Conservation (phyloP, 2,329 filamentous ascomycete species). For the Epicoccum sorghinum region DNA sequence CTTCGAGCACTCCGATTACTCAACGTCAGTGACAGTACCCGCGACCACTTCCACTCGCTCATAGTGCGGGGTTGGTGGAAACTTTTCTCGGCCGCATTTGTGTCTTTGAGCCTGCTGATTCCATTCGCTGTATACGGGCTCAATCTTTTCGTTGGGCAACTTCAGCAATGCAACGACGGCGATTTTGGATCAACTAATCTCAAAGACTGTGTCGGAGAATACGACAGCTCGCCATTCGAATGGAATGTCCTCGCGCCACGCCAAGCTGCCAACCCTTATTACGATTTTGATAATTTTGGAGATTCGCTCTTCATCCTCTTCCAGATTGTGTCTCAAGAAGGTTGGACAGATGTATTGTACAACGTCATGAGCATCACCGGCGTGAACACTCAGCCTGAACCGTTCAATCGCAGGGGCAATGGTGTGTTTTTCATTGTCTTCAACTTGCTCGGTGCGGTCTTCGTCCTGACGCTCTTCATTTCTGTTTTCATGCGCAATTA, state of each 20-base stretch:
- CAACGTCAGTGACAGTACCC: conserved; percentile 94
- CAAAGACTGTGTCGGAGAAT: conserved; percentile 84
- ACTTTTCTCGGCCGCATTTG: conserved; percentile 87
- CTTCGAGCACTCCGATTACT: conserved; percentile 87
- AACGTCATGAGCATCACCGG: conserved; percentile 82
- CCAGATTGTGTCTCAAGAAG: conserved; percentile 98
- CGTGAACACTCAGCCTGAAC: conserved; percentile 71
- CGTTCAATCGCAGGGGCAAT: conserved; percentile 77
- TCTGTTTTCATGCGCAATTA: conserved; percentile 99
- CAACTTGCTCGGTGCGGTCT: conserved; percentile 94
- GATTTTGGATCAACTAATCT: conserved; percentile 63
- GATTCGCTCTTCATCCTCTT: conserved; percentile 94
- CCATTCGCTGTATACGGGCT: conserved; percentile 96
- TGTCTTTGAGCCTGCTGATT: conserved; percentile 91
- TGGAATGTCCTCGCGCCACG: conserved; percentile 88
- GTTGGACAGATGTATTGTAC: conserved; percentile 94
- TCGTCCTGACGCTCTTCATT: conserved; percentile 95
- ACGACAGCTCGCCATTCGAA: conserved; percentile 73
- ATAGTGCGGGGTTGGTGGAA: conserved; percentile 96
- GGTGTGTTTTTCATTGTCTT: conserved; percentile 94
- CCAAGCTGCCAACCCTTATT: conserved; percentile 80
- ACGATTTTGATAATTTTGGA: conserved; percentile 94
- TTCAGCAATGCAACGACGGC: conserved; percentile 80
- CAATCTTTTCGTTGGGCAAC: conserved; percentile 86
- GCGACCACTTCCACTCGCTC: conserved; percentile 95